Conservation (phyloP, 345 rosid genomes). For the Rhizophora mangle region DNA sequence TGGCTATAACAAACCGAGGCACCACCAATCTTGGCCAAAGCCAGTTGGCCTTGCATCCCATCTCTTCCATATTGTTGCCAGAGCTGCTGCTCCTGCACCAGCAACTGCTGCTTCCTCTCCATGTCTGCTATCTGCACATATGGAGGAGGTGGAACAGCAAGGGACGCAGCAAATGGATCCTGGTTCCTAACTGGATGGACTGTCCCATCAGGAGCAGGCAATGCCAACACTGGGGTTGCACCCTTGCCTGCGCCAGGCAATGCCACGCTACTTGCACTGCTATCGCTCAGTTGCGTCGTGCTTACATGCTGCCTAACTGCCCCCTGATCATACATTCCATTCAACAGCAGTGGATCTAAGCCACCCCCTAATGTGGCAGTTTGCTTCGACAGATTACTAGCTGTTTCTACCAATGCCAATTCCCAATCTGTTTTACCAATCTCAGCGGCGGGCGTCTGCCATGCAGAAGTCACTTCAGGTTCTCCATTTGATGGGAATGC, state of each 20-base stretch:
- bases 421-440: constrained; percentile 25
- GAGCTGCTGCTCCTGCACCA: constrained; percentile 23
- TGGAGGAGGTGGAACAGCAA: constrained; percentile 30
- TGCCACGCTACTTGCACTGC: constrained; percentile 29
- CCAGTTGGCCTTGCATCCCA: constrained; percentile 28
- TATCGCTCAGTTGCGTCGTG: constrained; percentile 10
- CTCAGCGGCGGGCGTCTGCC: constrained; percentile 31
- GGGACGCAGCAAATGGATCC: constrained; percentile 30
- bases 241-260: constrained; percentile 18
- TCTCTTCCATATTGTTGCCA: constrained; percentile 29
- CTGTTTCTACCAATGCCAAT: constrained; percentile 25
- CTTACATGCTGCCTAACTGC: constrained; percentile 28
- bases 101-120: constrained; percentile 29
- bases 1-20: constrained; percentile 11
- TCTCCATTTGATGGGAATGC: constrained; percentile 19
- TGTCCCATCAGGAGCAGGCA: constrained; percentile 30
- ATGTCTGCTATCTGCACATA: constrained; percentile 31
- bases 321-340: constrained; percentile 32
- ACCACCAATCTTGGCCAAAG: constrained; percentile 15
- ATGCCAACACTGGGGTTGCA: constrained; percentile 16
- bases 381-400: constrained; percentile 25
- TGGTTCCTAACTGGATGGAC: constrained; percentile 18
- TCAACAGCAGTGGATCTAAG: constrained; percentile 22
- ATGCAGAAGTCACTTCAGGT: constrained; percentile 25
- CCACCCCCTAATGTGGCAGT: constrained; percentile 22